Evolutionary conservation across 305 asterid genomes (phyloP).

Genomic region (Fraxinus dipetala): DNA sequence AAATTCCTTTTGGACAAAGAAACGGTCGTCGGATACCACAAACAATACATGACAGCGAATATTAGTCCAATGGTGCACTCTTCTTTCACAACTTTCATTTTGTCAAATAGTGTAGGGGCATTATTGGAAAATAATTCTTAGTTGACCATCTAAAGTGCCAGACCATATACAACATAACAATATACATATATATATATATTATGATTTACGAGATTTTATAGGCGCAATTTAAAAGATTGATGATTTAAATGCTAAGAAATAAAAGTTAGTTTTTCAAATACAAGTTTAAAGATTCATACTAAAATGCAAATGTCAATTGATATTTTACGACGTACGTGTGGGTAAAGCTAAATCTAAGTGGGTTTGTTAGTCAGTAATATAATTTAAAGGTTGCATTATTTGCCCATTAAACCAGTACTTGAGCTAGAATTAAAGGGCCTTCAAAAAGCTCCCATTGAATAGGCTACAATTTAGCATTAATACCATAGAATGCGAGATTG

Average conservation of each 20-base stretch:
- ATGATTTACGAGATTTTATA: too few species aligned
- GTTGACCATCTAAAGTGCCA: not conserved
- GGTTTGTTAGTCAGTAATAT: not conserved
- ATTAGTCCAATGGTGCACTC: not conserved
- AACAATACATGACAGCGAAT: not conserved
- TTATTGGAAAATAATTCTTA: not conserved
- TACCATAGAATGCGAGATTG: not conserved
- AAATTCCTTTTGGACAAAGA: not conserved
- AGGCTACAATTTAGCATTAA: not conserved
- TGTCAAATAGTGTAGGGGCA: not conserved
- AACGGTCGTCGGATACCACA: not conserved
- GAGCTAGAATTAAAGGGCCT: not conserved
- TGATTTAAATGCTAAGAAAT: not conserved
- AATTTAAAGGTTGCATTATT: not conserved
- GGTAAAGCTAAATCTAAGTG: not conserved
- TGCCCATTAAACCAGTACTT: not conserved
- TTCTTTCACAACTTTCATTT: not conserved
- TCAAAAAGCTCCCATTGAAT: not conserved
- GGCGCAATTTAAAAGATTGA: not conserved
- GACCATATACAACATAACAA: not conserved
- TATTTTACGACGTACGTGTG: not conserved
- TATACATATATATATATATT: not conserved
- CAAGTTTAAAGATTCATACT: not conserved
- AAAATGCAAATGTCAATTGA: not conserved
- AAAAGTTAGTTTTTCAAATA: not conserved